Conservation (phyloP, 164 flowering plant genomes). For the Magnolia sinica region DNA sequence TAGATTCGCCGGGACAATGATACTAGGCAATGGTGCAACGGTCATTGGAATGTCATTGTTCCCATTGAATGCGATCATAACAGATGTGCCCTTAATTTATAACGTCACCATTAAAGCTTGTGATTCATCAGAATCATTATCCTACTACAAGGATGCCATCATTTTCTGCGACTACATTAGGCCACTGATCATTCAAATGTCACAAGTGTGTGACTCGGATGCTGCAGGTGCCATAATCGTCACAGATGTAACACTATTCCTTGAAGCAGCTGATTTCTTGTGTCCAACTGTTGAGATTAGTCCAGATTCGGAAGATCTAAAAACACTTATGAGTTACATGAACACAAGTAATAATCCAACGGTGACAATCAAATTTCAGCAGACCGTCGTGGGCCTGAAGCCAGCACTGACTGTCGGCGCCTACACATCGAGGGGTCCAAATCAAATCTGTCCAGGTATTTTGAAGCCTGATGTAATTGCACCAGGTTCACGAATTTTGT, state of each 20-base stretch:
- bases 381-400: slow-evolving; percentile 35
- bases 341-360: slow-evolving; percentile 14
- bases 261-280: not conserved
- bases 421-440: slow-evolving; percentile 47
- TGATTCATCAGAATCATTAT: not conserved
- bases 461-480: slow-evolving; percentile 31
- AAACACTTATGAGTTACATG: slow-evolving; percentile 25
- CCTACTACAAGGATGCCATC: not conserved
- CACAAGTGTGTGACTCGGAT: too few relatives aligned
- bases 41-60: not conserved
- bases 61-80: not conserved
- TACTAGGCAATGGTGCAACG: slow-evolving; percentile 1
- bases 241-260: not conserved
- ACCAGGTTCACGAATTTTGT: slow-evolving; percentile 42
- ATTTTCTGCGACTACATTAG: too few relatives aligned
- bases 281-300: slow-evolving; percentile 30
- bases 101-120: not conserved
- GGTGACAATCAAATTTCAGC: slow-evolving; percentile 26
- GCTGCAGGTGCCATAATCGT: not conserved
- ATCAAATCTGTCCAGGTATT: slow-evolving; percentile 7
- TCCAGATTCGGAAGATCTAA: slow-evolving; percentile 8
- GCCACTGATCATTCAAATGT: too few relatives aligned
- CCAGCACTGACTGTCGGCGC: slow-evolving; percentile 48
- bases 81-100: not conserved
- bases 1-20: not conserved